Evolutionary conservation across 176 grass and related monocot species (phyloP), one percentile per base, ranked within the genome.

Genomic region (Chloris gayana): DNA sequence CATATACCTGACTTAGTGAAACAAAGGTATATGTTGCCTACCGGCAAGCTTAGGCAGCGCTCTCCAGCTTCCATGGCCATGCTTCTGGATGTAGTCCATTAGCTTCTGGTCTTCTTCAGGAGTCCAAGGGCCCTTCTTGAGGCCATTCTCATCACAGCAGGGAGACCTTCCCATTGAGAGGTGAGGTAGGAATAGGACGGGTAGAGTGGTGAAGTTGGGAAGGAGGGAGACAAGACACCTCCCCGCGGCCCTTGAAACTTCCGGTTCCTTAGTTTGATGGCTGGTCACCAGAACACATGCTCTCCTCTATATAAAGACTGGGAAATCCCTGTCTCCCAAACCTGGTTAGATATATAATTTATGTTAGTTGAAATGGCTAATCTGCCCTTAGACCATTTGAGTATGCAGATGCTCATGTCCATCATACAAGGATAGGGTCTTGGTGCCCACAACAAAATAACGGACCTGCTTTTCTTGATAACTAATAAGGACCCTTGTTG

Each of bases 11-110:
- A 22, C 41, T 17, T 63, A n/a, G 29, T 67, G 11, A 83, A 4
- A 58, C 34, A 9, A n/a, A 74, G 19, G 22, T 41, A 37, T 51
- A 17, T 6, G 74, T 42, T 3, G 32, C 56, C 10, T 86, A 95
- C 95, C 95, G n/a, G 95, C 92, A 81, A 95, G 88, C 58, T 89
- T 98, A 6, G 95, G 92, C 8, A 98, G 92, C 0, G 92, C 90
- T 86, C 95, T 91, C 95, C 95, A 98, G 78, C 95, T 98, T 53
- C 90, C 90, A 86, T 93, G 92, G 90, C 90, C 95, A 70, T 98
- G 75, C 56, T 76, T 82, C 73, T 91, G 46, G 73, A 98, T 98
- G 95, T 93, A 73, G 12, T 86, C 77, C 35, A 73, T 89, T 51
- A 98, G 88, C 75, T 91, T 95, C 64, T 90, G 73, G 72, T 98